Evolutionary conservation across 1,284 basidiomycete genomes (phyloP).

Genomic region (Cystobasidiaceae sp.): DNA sequence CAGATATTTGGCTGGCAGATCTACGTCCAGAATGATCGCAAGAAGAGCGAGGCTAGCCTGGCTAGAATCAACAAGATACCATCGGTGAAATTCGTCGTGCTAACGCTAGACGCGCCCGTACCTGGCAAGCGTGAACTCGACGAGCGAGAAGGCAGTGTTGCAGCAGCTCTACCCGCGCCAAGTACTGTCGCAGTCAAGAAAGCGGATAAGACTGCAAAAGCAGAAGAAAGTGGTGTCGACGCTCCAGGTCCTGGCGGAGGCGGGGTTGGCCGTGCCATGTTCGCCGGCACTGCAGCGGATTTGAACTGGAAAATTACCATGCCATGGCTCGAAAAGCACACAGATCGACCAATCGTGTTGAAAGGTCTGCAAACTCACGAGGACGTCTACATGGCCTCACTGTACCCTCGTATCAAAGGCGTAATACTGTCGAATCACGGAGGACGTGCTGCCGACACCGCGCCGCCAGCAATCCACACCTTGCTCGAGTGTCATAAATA

Average conservation of each 20-base stretch:
- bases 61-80: slow-evolving; percentile 64
- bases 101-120: slow-evolving; percentile 84
- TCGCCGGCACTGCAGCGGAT: slow-evolving; percentile 19
- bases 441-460: slow-evolving; percentile 43
- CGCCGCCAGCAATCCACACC: slow-evolving; percentile 37
- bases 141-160: slow-evolving; percentile 48
- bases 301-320: slow-evolving; percentile 49
- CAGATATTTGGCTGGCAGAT: slow-evolving; percentile 72
- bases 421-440: slow-evolving; percentile 50
- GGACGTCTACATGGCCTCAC: slow-evolving; percentile 58
- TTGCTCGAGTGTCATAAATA: slow-evolving; percentile 56
- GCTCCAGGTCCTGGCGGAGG: slow-evolving; percentile 16
- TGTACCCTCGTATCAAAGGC: slow-evolving; percentile 42
- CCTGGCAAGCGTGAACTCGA: slow-evolving; percentile 82
- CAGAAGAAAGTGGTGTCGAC: background rate
- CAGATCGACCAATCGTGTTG: slow-evolving; percentile 50
- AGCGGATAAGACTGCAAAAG: background rate
- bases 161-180: slow-evolving; percentile 33
- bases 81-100: slow-evolving; percentile 71
- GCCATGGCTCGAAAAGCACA: slow-evolving; percentile 48
- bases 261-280: slow-evolving; percentile 10
- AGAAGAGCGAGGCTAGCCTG: slow-evolving; percentile 64
- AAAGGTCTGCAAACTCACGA: slow-evolving; percentile 55
- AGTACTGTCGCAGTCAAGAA: background rate
- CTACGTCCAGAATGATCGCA: slow-evolving; percentile 73